phyloP scores from a whole-genome alignment of 2,329 filamentous ascomycete genomes.

The Tolypocladium capitatum region DNA sequence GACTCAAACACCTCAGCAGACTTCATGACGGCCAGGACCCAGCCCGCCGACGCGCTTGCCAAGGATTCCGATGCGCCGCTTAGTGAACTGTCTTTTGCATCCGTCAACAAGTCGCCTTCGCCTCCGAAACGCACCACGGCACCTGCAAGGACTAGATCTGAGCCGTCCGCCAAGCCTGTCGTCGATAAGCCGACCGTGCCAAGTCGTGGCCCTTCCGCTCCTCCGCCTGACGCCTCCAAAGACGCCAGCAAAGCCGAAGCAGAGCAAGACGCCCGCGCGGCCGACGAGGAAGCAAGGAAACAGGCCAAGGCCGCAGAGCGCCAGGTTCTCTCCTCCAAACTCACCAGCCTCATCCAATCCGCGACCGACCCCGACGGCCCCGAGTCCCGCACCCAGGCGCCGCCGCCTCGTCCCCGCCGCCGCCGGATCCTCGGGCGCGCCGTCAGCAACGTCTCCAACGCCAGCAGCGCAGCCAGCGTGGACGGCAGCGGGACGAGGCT shows the following conservation, averaged over 20 bases:
- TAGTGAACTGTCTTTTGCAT: conserved; percentile 25
- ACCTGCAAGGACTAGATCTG: conserved; percentile 22
- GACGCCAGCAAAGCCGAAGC: conserved; percentile 4
- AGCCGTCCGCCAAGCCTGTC: conserved; percentile 14
- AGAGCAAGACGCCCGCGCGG: conserved; percentile 3
- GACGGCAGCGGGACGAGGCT: conserved; percentile 13
- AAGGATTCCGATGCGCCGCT: conserved; percentile 21
- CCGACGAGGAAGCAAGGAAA: conserved; percentile 8
- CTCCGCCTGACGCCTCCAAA: conserved; percentile 1
- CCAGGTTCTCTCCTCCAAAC: conserved; percentile 26
- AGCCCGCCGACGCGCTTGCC: conserved; percentile 15
- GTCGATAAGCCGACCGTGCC: conserved; percentile 2
- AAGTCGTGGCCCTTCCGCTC: conserved; percentile 4
- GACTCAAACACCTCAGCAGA: conserved; percentile 20
- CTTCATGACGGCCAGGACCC: conserved; percentile 28
- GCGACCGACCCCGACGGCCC: conserved; percentile 4
- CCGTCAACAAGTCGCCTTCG: conserved; percentile 27
- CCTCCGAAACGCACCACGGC: conserved; percentile 13
- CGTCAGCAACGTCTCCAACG: conserved; percentile 41
- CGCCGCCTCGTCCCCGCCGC: conserved; percentile 17
- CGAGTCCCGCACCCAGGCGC: conserved; percentile 3
- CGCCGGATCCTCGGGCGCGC: conserved; percentile 45
- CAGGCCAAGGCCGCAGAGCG: conserved; percentile 23
- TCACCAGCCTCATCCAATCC: conserved; percentile 28
- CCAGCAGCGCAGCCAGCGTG: conserved; percentile 31